phyloP scores from a whole-genome alignment of 495 filamentous ascomycete genomes.

The Hypoxylon lenormandii region DNA sequence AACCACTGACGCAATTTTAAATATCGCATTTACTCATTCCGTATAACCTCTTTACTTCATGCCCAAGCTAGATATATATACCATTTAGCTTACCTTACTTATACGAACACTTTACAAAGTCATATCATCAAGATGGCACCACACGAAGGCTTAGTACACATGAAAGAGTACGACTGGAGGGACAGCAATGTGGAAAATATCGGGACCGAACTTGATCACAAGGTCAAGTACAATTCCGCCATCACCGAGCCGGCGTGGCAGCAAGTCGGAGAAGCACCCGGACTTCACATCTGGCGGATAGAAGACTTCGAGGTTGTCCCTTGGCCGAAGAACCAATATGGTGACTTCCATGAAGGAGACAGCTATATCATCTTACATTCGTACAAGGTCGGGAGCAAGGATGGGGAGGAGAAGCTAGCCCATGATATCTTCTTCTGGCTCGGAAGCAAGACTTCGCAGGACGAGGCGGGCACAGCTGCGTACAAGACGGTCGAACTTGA shows the following conservation, averaged over 20 bases:
- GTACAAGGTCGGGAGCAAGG: slow-evolving; percentile 61
- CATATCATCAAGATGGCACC: slow-evolving; percentile 60
- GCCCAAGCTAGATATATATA: not conserved
- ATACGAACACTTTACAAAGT: not conserved
- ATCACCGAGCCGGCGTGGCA: slow-evolving; percentile 72
- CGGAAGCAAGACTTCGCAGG: slow-evolving; percentile 69
- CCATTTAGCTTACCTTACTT: not conserved
- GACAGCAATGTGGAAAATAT: slow-evolving; percentile 73
- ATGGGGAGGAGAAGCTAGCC: slow-evolving; percentile 58
- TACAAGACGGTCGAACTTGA: slow-evolving; percentile 76
- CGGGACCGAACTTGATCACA: slow-evolving; percentile 69
- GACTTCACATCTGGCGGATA: slow-evolving; percentile 70
- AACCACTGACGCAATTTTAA: not conserved
- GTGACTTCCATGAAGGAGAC: slow-evolving; percentile 72
- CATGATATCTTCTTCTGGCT: slow-evolving; percentile 74
- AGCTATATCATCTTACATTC: slow-evolving; percentile 72
- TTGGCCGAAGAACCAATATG: slow-evolving; percentile 66
- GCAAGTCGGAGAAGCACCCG: slow-evolving; percentile 62
- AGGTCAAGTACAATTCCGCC: slow-evolving; percentile 72
- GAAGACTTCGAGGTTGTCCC: slow-evolving; percentile 70
- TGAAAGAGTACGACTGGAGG: slow-evolving; percentile 70
- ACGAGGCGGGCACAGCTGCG: slow-evolving; percentile 72
- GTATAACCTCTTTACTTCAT: not conserved
- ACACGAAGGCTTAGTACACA: slow-evolving; percentile 67
- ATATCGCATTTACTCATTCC: not conserved